These are phyloP conservation scores for Penicillium hordei DNA, from an alignment of 2,329 filamentous ascomycete genomes.

Conservation along the genomic window DNA sequence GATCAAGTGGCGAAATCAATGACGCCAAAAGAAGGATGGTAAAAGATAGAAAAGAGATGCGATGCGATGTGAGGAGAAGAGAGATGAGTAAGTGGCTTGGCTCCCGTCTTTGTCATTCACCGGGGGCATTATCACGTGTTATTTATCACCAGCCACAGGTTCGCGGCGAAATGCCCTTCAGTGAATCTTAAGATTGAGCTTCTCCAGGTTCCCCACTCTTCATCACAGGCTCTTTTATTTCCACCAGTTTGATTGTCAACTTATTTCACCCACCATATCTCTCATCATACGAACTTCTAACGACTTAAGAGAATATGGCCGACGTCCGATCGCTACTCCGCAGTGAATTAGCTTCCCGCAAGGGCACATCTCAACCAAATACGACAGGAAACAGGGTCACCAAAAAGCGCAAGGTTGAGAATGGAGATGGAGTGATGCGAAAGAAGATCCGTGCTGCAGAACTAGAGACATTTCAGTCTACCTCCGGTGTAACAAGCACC, in stretches of 20 bases:
- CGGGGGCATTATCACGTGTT: background rate
- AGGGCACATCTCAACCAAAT: conserved; percentile 61
- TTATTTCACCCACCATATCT: background rate
- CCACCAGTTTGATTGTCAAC: conserved; percentile 10
- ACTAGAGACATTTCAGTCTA: conserved; percentile 34
- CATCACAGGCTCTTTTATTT: conserved; percentile 22
- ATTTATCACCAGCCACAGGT: conserved; percentile 10
- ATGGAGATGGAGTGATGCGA: conserved; percentile 40
- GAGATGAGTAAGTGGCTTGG: conserved; percentile 4
- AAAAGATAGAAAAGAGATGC: background rate
- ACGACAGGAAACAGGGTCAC: conserved; percentile 38
- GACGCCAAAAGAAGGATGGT: background rate
- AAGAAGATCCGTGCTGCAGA: conserved; percentile 46
- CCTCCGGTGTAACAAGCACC: conserved; percentile 29
- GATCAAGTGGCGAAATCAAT: background rate
- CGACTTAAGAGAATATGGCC: conserved; percentile 56
- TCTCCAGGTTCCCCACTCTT: conserved; percentile 28
- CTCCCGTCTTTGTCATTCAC: conserved; percentile 9
- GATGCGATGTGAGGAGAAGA: conserved; percentile 1
- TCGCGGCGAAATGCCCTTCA: conserved; percentile 12
- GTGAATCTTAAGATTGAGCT: conserved; percentile 17
- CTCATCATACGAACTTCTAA: background rate
- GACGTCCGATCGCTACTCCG: conserved; percentile 78
- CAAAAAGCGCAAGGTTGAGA: conserved; percentile 58
- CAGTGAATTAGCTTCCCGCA: conserved; percentile 71